phyloP scores from a whole-genome alignment of 139 green algal genomes.

The Chlamydomonas eustigma region DNA sequence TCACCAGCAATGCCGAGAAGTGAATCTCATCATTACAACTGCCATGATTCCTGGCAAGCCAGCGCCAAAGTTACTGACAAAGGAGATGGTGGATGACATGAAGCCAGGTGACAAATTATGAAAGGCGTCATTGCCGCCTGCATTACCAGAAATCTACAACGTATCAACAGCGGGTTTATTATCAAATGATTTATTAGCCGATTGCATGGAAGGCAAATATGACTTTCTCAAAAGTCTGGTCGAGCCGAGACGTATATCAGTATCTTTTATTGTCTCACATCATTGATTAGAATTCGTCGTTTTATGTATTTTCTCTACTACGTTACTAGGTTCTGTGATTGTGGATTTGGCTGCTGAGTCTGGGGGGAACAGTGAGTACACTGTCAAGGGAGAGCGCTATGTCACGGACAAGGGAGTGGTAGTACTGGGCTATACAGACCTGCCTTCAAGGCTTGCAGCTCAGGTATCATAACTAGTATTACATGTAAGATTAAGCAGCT shows the following conservation, averaged over 20 bases:
- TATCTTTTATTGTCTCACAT: no score
- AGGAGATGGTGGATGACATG: conserved; percentile 76
- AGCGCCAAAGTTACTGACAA: conserved; percentile 74
- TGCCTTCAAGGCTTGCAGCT: conserved; percentile 74
- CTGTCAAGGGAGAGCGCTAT: conserved; percentile 22
- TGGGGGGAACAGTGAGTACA: conserved; percentile 46
- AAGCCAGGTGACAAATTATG: conserved; percentile 37
- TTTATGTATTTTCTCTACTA: no score
- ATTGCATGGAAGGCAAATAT: no score
- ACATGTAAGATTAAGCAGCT: no score
- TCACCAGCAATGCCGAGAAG: conserved; percentile 66
- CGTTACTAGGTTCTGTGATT: conserved; percentile 42
- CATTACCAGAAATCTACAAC: no score
- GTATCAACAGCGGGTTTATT: no score
- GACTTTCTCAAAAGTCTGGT: no score
- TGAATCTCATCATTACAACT: conserved; percentile 77
- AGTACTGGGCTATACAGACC: conserved; percentile 82
- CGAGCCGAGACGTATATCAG: no score
- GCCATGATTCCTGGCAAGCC: conserved; percentile 55
- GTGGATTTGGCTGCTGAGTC: conserved; percentile 83
- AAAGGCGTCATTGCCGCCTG: no score
- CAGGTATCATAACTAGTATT: no score
- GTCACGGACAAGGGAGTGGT: conserved; percentile 53
- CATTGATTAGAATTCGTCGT: no score
- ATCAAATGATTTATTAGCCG: no score